Base-by-base conservation (phyloP, 441 rosid species). In the Gossypium gossypioides region DNA sequence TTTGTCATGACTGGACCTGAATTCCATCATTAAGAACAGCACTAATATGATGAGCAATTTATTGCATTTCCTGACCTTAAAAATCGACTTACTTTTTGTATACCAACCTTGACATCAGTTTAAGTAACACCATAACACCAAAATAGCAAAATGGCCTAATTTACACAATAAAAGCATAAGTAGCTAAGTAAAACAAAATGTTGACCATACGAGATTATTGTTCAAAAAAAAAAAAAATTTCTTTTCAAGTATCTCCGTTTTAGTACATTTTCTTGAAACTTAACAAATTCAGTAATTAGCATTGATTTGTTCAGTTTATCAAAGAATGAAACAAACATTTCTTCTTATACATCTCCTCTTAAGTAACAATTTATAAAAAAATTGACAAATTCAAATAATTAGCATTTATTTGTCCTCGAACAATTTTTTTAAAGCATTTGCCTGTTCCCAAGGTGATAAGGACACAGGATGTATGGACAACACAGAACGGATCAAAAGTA, bases 1-100 rank as follows among this genome's bases (percentile, higher is more conserved):
- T 96, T 96, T 64, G 96, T 88, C 98, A 96, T 93, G 46, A 90
- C 99, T 72, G 99, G 98, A 65, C 99, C 97, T 96, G 78, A 48
- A 40, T 72, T 64, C 61, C 50, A 65, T 67, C 16, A 70, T 73
- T 61, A 48, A 6, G 50, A 54, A 72, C 57, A 55, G 58, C 32
- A 21, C 3, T 22, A 25, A 12, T 68, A 51, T 51, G 27, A 27
- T 51, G 27, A 67, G 57, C 27, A 18, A 29, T 34, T 50, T 68
- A 50, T 50, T 44, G n/a, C 42, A 59, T 18, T 37, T 16, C 7
- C 48, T 34, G 48, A 9, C 5, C 3, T 8, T 18, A 18, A 7
- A 18, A 1, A 16, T 24, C 27, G 37, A 37, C 68, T 16, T 7
- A 62, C 6, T 0, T 16, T 37, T 62, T 16, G 19, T 34, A 61